Conservation (phyloP, 106 monocot genomes). For the Phalaenopsis equestris region DNA sequence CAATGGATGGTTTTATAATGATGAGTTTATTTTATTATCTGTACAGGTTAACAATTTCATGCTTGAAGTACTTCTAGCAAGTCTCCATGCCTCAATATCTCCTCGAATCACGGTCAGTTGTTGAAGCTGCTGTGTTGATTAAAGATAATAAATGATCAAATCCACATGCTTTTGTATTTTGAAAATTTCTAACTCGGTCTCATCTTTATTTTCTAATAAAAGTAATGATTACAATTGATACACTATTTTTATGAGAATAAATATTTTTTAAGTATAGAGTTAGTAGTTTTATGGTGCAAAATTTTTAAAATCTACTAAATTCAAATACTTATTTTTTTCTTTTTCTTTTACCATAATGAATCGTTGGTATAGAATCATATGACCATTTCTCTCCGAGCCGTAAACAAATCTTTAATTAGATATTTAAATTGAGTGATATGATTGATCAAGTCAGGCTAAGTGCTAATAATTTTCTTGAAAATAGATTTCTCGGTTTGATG, state of each 20-base stretch:
- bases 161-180: not conserved
- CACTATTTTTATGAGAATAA: not conserved
- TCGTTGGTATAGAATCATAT: not conserved
- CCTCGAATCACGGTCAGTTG: constrained; percentile 58
- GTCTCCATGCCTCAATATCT: constrained; percentile 50
- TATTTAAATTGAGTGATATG: not conserved
- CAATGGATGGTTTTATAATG: not conserved
- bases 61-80: constrained; percentile 80
- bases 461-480: not conserved
- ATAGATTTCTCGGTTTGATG: not conserved
- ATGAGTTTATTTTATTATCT: not conserved
- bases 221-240: not conserved
- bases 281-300: not conserved
- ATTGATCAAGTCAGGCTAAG: not conserved
- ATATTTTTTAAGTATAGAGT: not conserved
- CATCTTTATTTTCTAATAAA: not conserved
- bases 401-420: not conserved
- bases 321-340: not conserved
- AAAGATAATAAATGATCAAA: not conserved
- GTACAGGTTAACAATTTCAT: constrained; percentile 74
- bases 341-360: not conserved
- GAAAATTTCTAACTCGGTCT: not conserved
- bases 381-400: not conserved
- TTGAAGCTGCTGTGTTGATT: not conserved
- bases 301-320: not conserved